Conservation (phyloP, 108 stramenopile genomes). For the Parietichytrium sp. region DNA sequence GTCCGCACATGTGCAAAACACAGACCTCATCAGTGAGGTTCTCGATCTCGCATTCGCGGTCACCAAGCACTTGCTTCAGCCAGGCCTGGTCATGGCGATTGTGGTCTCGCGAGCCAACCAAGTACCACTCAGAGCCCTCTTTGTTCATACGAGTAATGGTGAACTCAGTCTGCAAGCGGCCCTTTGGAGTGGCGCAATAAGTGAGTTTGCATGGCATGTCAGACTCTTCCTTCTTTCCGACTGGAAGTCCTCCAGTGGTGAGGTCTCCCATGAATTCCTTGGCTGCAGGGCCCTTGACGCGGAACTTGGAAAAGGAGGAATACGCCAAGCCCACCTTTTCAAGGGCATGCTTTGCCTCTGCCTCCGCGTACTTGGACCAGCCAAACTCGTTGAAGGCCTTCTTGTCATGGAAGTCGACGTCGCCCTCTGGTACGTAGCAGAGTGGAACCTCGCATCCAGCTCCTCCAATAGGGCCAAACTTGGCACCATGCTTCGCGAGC, state of each 20-base stretch:
- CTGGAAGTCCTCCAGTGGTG: conserved; percentile 32
- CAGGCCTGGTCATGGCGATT: conserved; percentile 18
- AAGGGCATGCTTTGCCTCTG: conserved; percentile 1
- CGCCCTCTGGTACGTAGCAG: neutral
- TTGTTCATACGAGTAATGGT: conserved; percentile 33
- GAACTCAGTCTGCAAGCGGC: conserved; percentile 37
- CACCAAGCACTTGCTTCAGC: neutral
- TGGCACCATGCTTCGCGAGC: conserved; percentile 27
- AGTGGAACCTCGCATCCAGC: conserved; percentile 37
- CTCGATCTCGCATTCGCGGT: neutral
- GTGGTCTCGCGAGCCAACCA: conserved; percentile 1
- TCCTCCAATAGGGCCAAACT: neutral
- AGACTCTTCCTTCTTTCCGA: neutral
- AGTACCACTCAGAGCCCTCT: conserved; percentile 36
- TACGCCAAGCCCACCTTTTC: conserved; percentile 18
- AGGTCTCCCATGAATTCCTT: conserved; percentile 14
- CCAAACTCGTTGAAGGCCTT: neutral
- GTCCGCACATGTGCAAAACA: conserved; percentile 11
- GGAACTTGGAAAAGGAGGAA: conserved; percentile 40
- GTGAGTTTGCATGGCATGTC: conserved; percentile 20
- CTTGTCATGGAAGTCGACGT: conserved; percentile 35
- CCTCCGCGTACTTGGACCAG: conserved; percentile 33
- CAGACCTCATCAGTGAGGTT: neutral
- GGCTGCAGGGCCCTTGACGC: conserved; percentile 5
- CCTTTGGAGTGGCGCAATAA: conserved; percentile 29